Evolutionary conservation across 2,329 filamentous ascomycete species (phyloP).

Genomic region (Fusarium nanum): DNA sequence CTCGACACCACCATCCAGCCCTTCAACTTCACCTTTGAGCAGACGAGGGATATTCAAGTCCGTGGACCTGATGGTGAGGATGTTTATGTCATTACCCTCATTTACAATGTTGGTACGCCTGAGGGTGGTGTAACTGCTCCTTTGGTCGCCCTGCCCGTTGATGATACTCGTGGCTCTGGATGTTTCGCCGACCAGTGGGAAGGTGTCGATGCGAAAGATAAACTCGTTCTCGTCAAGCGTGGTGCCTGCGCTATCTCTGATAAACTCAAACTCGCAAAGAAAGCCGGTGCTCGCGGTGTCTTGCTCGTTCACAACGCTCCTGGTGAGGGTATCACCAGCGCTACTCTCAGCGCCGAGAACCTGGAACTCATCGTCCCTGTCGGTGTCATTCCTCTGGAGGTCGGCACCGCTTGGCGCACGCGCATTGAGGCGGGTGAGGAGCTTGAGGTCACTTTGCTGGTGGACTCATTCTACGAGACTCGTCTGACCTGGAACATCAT

Average conservation of each 20-base stretch:
- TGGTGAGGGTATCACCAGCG: conserved; percentile 57
- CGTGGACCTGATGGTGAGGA: conserved; percentile 59
- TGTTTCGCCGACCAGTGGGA: conserved; percentile 59
- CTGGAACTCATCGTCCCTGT: conserved; percentile 52
- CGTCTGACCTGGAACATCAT: conserved; percentile 57
- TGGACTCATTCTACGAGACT: conserved; percentile 54
- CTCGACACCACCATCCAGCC: conserved; percentile 60
- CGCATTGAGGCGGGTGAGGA: conserved; percentile 50
- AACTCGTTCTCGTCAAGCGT: conserved; percentile 60
- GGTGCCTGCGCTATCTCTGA: conserved; percentile 57
- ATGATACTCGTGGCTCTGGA: conserved; percentile 53
- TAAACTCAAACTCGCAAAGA: conserved; percentile 58
- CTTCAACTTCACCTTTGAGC: conserved; percentile 60
- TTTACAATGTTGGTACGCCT: conserved; percentile 60
- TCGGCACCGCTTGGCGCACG: conserved; percentile 52
- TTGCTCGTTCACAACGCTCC: conserved; percentile 72
- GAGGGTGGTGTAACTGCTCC: conserved; percentile 52
- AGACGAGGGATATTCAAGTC: conserved; percentile 57
- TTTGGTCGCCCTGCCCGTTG: conserved; percentile 53
- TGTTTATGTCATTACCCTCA: conserved; percentile 57
- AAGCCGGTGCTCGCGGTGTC: conserved; percentile 57
- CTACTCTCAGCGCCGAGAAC: conserved; percentile 63
- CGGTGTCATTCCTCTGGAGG: conserved; percentile 52
- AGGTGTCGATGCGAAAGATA: conserved; percentile 57
- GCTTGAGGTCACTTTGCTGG: conserved; percentile 51